Base-by-base conservation (phyloP, 495 filamentous ascomycete species). In the Aspergillus bridgeri region DNA sequence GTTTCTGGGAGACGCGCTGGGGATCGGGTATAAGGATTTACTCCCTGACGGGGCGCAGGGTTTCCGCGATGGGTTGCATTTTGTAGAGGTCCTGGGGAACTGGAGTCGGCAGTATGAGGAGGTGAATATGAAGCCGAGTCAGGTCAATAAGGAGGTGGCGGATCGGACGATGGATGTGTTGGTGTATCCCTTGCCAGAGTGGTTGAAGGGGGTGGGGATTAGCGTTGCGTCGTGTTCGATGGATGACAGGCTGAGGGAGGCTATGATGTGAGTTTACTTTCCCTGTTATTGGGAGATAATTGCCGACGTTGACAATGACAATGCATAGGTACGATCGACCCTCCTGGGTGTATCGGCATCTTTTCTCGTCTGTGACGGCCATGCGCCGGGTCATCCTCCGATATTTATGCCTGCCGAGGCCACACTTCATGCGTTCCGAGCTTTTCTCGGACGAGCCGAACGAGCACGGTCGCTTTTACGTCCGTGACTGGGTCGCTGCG, bases 51-150 rank as follows among this genome's bases (percentile, higher is more conserved):
- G 60, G 44, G 58, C 22, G 0, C n/a, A n/a, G n/a, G 75, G 72
- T 0, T 88, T 83, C 74, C 66, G 44, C 0, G 84, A 88, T 65
- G 86, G 85, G 4, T 60, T 86, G 53, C 81, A 87, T 13, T 88
- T 83, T 70, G 62, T 81, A 17, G 81, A 87, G 6, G 83, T 87
- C 53, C 59, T 87, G 29, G 64, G 65, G 1, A 68, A 60, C 6
- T 88, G 85, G 85, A 79, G 80, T 9, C 60, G 71, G 43, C 33
- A 62, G 17, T 88, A 87, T 58, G 83, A 87, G 58, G 65, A 65
- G 24, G 62, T 69, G 42, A 65, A 70, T 51, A 87, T 89, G 85
- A 77, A 83, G 42, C 86, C 85, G 0, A 75, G 76, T 38, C 47
- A 60, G 15, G 62, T 70, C 8, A 87, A 86, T 54, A 74, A 77